Evolutionary conservation across 306 rosid genomes (phyloP).

Genomic region (Ceratonia siliqua): DNA sequence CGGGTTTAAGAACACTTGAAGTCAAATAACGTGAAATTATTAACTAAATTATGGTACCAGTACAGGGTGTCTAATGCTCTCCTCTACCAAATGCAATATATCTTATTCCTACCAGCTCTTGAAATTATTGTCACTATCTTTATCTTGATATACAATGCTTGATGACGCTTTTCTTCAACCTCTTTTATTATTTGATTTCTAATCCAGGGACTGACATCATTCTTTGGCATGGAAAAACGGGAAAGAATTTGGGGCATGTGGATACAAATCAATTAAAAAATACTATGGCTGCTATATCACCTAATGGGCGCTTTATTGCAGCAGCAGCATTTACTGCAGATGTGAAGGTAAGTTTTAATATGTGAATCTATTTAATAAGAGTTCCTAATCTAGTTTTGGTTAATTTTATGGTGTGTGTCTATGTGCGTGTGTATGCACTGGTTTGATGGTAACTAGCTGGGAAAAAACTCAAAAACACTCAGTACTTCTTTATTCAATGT

Average conservation of each 20-base stretch:
- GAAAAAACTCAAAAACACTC: too few relatives aligned
- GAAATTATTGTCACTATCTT: conserved; percentile 15
- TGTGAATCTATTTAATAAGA: neutral
- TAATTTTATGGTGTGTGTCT: neutral
- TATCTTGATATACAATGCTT: conserved; percentile 3
- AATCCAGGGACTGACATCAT: conserved; percentile 83
- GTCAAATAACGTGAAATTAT: conserved; percentile 7
- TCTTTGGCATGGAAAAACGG: conserved; percentile 95
- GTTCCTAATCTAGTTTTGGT: neutral
- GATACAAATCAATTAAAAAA: conserved; percentile 97
- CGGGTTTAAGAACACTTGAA: too few relatives aligned
- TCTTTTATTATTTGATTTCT: conserved; percentile 34
- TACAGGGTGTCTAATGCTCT: neutral
- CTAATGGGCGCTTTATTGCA: conserved; percentile 97
- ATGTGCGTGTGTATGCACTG: neutral
- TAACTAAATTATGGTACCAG: neutral
- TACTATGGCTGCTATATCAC: conserved; percentile 90
- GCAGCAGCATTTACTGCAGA: conserved; percentile 99
- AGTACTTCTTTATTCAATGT: too few relatives aligned
- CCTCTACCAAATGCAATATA: conserved; percentile 7
- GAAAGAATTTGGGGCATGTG: conserved; percentile 82
- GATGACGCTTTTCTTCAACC: conserved; percentile 14
- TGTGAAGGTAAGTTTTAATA: conserved; percentile 67
- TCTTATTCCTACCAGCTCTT: conserved; percentile 1
- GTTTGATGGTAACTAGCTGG: neutral